phyloP scores from a whole-genome alignment of 1,284 basidiomycete species.

The Omphalotus olearius region DNA sequence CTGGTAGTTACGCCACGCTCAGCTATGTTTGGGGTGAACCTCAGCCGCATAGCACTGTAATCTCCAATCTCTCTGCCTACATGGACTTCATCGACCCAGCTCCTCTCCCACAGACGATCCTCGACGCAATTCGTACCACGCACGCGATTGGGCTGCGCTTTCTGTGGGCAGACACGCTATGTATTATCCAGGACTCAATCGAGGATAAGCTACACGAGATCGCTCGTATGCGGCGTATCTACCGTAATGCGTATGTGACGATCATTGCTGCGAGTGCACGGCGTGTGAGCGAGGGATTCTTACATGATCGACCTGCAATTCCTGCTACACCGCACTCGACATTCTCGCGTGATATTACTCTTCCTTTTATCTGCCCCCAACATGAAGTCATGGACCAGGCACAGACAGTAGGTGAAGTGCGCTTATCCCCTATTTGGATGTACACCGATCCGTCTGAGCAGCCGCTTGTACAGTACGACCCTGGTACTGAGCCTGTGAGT shows the following conservation, averaged over 20 bases:
- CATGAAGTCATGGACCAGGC: background rate
- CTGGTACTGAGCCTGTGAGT: background rate
- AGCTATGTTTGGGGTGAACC: slow-evolving; percentile 16
- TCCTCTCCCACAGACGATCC: slow-evolving; percentile 13
- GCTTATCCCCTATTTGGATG: background rate
- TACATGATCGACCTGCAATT: background rate
- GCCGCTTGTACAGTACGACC: background rate
- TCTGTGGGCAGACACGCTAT: slow-evolving; percentile 15
- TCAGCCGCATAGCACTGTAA: slow-evolving; percentile 11
- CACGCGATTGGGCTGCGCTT: slow-evolving; percentile 9
- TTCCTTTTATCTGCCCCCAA: background rate
- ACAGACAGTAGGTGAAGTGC: background rate
- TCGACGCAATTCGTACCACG: slow-evolving; percentile 11
- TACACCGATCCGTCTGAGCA: background rate
- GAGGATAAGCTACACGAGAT: slow-evolving; percentile 13
- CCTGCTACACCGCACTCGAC: background rate
- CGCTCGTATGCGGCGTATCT: slow-evolving; percentile 13
- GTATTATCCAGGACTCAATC: slow-evolving; percentile 14
- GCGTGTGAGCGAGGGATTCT: slow-evolving; percentile 8
- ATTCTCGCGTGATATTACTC: background rate
- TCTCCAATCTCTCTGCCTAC: slow-evolving; percentile 8
- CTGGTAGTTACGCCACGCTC: slow-evolving; percentile 9
- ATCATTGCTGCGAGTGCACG: slow-evolving; percentile 13
- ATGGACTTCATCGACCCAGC: slow-evolving; percentile 3
- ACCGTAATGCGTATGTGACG: slow-evolving; percentile 12